Conservation (phyloP, 495 filamentous ascomycete species). For the Aspergillus carlsbadensis region DNA sequence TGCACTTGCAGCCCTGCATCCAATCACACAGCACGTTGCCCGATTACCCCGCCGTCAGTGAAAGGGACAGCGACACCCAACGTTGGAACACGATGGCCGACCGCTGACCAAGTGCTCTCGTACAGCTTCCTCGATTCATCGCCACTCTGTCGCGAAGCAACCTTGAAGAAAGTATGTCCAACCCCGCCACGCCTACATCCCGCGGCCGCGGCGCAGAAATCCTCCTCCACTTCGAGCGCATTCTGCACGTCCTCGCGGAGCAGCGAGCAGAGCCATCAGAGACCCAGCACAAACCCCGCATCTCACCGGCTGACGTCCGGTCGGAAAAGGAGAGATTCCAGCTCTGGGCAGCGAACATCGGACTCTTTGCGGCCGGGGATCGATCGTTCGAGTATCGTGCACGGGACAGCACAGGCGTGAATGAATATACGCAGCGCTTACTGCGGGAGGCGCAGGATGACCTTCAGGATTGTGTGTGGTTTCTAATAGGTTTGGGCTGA, state of each 20-base stretch:
- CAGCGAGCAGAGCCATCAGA: neutral
- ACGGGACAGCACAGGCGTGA: neutral
- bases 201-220: neutral
- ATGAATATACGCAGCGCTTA: neutral
- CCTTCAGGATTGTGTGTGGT: neutral
- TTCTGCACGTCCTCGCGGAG: neutral
- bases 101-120: too few species aligned
- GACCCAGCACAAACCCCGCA: neutral
- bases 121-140: too few species aligned
- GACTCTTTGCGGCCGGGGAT: neutral
- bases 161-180: neutral
- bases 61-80: too few species aligned
- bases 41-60: too few species aligned
- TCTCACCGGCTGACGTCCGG: neutral
- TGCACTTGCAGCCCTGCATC: too few species aligned
- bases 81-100: too few species aligned
- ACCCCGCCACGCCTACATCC: neutral
- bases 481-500: too few species aligned
- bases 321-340: slow-evolving; percentile 2
- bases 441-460: neutral
- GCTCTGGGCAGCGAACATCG: slow-evolving; percentile 4
- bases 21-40: too few species aligned
- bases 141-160: too few species aligned
- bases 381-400: neutral
- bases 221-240: neutral